Evolutionary conservation across 192 early-diverging fungal genomes (phyloP).

Genomic region (Coemansia sp.): DNA sequence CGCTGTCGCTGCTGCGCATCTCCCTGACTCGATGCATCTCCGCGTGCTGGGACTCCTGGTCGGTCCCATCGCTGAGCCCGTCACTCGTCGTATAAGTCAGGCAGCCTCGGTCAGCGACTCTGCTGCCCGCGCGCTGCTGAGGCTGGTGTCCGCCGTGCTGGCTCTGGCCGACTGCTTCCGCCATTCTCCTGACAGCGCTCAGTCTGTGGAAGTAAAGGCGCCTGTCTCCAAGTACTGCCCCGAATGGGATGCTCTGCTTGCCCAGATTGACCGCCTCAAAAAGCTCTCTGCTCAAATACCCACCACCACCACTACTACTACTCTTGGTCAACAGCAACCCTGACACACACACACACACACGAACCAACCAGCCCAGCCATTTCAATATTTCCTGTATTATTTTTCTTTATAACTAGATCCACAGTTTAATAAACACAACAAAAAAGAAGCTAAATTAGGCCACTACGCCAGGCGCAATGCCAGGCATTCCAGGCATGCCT

Average conservation of each 20-base stretch:
- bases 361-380: too few species aligned
- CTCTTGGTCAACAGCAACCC: too few species aligned
- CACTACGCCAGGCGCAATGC: constrained; percentile 28
- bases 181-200: background rate
- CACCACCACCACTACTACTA: background rate
- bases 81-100: constrained; percentile 21
- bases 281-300: constrained; percentile 8
- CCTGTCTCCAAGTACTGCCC: constrained; percentile 25
- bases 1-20: constrained; percentile 11
- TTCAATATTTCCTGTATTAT: too few species aligned
- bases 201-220: constrained; percentile 1
- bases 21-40: constrained; percentile 25
- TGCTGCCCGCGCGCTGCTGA: constrained; percentile 25
- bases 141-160: constrained; percentile 21
- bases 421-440: too few species aligned
- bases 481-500: background rate
- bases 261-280: constrained; percentile 22
- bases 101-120: constrained; percentile 14
- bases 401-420: background rate
- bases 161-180: constrained; percentile 23
- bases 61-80: constrained; percentile 15
- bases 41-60: constrained; percentile 26
- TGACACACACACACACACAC: too few species aligned
- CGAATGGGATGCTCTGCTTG: constrained; percentile 34
- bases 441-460: constrained; percentile 3